Evolutionary conservation across 768 basidiomycete genomes (phyloP).

Genomic region (Clitopilus hobsonii): DNA sequence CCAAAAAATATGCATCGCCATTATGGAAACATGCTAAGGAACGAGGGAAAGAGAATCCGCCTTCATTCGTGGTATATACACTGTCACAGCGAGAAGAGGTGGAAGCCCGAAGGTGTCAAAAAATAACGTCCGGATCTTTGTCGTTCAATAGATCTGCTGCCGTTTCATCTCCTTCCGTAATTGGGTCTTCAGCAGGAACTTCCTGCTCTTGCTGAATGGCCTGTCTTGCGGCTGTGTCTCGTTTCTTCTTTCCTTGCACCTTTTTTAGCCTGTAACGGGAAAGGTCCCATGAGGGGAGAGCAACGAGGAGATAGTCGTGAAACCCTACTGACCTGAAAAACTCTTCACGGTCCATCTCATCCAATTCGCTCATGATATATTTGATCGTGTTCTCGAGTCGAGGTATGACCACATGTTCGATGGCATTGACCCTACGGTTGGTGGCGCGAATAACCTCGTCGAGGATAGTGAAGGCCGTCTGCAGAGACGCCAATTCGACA

Average conservation of each 20-base stretch:
- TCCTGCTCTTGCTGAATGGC: slow-evolving; percentile 24
- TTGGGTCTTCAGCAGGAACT: slow-evolving; percentile 25
- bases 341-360: slow-evolving; percentile 97
- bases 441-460: slow-evolving; percentile 99
- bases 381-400: slow-evolving; percentile 95
- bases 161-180: slow-evolving; percentile 28
- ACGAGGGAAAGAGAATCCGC: not conserved
- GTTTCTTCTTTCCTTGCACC: slow-evolving; percentile 96
- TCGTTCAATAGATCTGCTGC: slow-evolving; percentile 63
- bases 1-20: slow-evolving; percentile 1
- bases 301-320: not conserved
- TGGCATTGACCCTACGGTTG: slow-evolving; percentile 97
- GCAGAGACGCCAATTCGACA: slow-evolving; percentile 93
- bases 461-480: slow-evolving; percentile 97
- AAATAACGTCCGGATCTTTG: slow-evolving; percentile 93
- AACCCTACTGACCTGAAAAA: slow-evolving; percentile 68
- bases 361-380: slow-evolving; percentile 95
- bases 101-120: slow-evolving; percentile 38
- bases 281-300: too few relatives aligned
- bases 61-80: not conserved
- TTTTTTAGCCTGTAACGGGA: slow-evolving; percentile 77
- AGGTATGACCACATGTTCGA: slow-evolving; percentile 96
- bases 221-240: slow-evolving; percentile 53
- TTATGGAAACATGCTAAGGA: not conserved
- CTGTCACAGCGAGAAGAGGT: not conserved